Conservation (phyloP, 2,329 filamentous ascomycete species). For the Cercospora beticola region DNA sequence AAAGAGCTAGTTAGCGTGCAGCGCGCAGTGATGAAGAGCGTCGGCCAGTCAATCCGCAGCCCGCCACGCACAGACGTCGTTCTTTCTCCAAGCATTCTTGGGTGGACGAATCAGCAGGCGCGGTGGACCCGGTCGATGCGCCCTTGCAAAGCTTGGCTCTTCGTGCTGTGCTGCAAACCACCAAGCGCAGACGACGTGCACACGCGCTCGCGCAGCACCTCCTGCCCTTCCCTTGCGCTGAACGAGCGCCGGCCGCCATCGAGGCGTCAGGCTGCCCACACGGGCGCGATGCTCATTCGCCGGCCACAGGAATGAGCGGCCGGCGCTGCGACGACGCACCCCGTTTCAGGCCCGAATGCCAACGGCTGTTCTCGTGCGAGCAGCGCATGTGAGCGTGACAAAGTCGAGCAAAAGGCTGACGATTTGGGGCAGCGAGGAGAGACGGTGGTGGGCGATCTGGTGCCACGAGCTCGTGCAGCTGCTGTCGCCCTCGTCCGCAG, state of each 20-base stretch:
- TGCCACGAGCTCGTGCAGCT: slow-evolving; percentile 16
- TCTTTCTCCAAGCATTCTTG: neutral
- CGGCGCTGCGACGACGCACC: neutral
- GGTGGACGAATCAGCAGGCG: slow-evolving; percentile 2
- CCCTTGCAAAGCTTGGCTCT: slow-evolving; percentile 8
- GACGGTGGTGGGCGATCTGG: slow-evolving; percentile 13
- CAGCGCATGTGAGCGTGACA: slow-evolving; percentile 7
- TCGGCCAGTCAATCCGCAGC: slow-evolving; percentile 11
- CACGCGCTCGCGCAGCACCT: slow-evolving; percentile 1
- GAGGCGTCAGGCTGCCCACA: neutral
- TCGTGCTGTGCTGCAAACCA: slow-evolving; percentile 2
- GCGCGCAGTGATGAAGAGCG: slow-evolving; percentile 14
- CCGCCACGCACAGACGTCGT: neutral
- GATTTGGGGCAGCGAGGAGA: slow-evolving; percentile 10
- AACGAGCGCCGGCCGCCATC: slow-evolving; percentile 2
- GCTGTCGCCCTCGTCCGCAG: neutral
- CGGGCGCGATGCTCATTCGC: slow-evolving; percentile 18
- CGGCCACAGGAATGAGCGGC: slow-evolving; percentile 15
- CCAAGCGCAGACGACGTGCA: neutral
- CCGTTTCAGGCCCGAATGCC: slow-evolving; percentile 17
- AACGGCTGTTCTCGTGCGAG: slow-evolving; percentile 20
- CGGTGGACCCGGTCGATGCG: neutral
- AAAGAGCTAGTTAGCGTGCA: slow-evolving; percentile 12
- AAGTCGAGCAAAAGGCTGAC: slow-evolving; percentile 3
- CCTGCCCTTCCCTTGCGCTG: slow-evolving; percentile 14